Percentiles rank a stretch among this genome's conserved stretches.
Conservation (phyloP, 495 filamentous ascomycete genomes). For the Neurospora tetraspora region DNA sequence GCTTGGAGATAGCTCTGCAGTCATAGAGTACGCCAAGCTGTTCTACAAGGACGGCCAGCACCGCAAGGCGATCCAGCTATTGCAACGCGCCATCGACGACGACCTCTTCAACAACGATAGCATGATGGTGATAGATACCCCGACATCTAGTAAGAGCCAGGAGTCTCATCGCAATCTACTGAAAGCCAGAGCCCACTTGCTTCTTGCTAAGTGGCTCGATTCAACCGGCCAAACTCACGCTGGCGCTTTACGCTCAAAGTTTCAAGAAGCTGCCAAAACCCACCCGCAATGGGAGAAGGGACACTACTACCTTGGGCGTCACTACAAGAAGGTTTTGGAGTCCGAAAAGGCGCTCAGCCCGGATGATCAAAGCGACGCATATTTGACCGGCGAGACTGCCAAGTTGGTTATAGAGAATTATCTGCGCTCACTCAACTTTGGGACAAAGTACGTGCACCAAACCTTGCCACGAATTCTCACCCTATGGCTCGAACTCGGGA, state of each 20-base stretch:
- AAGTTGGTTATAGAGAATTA: conserved; percentile 92
- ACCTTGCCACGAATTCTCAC: conserved; percentile 84
- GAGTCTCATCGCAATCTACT: conserved; percentile 44
- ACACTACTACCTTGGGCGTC: conserved; percentile 90
- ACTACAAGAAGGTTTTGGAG: conserved; percentile 94
- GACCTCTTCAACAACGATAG: conserved; percentile 47
- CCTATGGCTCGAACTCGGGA: conserved; percentile 86
- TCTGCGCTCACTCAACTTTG: conserved; percentile 71
- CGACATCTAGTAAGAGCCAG: conserved; percentile 32
- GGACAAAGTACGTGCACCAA: conserved; percentile 90
- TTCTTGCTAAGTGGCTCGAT: conserved; percentile 96
- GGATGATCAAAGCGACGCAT: conserved; percentile 47
- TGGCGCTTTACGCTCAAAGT: conserved; percentile 62
- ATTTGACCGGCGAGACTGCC: conserved; percentile 64
- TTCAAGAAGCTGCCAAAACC: conserved; percentile 57
- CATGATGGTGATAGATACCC: conserved; percentile 29
- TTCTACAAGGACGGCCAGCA: conserved; percentile 94
- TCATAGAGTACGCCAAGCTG: conserved; percentile 83
- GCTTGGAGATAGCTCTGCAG: conserved; percentile 73
- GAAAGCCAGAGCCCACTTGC: conserved; percentile 59
- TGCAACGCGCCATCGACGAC: conserved; percentile 71
- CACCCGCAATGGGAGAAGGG: conserved; percentile 82
- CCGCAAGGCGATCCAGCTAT: conserved; percentile 83
- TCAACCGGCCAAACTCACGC: conserved; percentile 82
- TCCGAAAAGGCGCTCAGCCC: conserved; percentile 69